A percentile compares a stretch with the other conserved stretches of the same genome.
Conservation (phyloP, 768 basidiomycete species). For the Omphalotus guepiniiformis region DNA sequence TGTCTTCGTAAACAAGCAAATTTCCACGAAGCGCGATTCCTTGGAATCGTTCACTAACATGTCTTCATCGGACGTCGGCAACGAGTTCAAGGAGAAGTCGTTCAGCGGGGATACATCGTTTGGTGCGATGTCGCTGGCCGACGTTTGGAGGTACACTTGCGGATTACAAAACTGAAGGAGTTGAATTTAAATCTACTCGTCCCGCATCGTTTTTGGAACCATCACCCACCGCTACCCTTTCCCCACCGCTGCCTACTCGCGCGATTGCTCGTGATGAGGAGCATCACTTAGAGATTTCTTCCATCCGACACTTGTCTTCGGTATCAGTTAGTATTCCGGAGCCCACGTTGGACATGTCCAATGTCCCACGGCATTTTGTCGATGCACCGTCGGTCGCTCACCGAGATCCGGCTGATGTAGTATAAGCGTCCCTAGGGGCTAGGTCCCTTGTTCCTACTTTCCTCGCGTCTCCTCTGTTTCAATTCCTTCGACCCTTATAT, state of each 20-base stretch:
- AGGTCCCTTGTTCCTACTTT: neutral
- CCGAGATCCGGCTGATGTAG: neutral
- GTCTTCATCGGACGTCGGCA: constrained; percentile 35
- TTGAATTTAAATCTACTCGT: too few relatives aligned
- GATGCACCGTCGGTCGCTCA: constrained; percentile 8
- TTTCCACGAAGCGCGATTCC: constrained; percentile 44
- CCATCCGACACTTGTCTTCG: constrained; percentile 16
- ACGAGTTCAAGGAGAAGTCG: constrained; percentile 29
- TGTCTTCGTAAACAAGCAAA: constrained; percentile 41
- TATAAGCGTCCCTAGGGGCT: neutral
- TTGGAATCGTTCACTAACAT: constrained; percentile 44
- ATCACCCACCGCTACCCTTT: constrained; percentile 19
- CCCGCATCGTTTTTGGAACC: too few relatives aligned
- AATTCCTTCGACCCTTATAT: too few relatives aligned
- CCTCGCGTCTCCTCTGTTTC: neutral
- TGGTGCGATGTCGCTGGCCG: constrained; percentile 30
- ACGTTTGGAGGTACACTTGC: constrained; percentile 36
- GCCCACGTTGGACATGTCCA: constrained; percentile 10
- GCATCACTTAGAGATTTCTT: constrained; percentile 27
- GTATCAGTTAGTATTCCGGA: constrained; percentile 12
- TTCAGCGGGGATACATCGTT: constrained; percentile 32
- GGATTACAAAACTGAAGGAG: too few relatives aligned
- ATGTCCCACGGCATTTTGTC: constrained; percentile 20
- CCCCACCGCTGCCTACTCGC: constrained; percentile 19
- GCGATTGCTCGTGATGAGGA: too few relatives aligned